These are phyloP conservation scores for Fusarium neocosmosporiellum DNA, from an alignment of 2,329 filamentous ascomycete species.

Conservation along the genomic window DNA sequence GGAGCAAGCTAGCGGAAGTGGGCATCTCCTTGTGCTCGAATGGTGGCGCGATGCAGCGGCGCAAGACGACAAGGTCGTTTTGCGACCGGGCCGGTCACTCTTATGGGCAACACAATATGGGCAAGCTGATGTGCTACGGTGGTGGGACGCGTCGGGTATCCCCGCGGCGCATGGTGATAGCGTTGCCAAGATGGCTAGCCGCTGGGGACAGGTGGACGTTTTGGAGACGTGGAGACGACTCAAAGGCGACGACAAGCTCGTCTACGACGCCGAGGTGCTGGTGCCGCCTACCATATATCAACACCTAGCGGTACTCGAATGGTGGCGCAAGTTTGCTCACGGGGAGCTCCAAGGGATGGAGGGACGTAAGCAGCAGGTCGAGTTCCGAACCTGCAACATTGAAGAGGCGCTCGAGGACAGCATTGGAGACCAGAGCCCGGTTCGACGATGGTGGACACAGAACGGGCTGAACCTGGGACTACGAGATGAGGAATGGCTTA, in stretches of 20 bases:
- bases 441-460: slow-evolving; percentile 87
- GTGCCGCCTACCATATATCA: slow-evolving; percentile 90
- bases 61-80: slow-evolving; percentile 66
- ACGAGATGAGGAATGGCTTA: slow-evolving; percentile 91
- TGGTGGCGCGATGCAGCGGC: slow-evolving; percentile 87
- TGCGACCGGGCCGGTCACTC: slow-evolving; percentile 87
- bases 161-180: slow-evolving; percentile 83
- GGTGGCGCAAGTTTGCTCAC: slow-evolving; percentile 83
- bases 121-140: slow-evolving; percentile 79
- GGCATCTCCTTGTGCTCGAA: slow-evolving; percentile 85
- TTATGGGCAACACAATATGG: slow-evolving; percentile 87
- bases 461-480: slow-evolving; percentile 86
- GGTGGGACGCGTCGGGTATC: slow-evolving; percentile 89
- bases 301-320: slow-evolving; percentile 85
- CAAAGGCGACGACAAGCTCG: slow-evolving; percentile 73
- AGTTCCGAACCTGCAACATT: slow-evolving; percentile 95
- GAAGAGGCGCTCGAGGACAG: slow-evolving; percentile 95
- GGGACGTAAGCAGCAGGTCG: slow-evolving; percentile 74
- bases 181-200: slow-evolving; percentile 85
- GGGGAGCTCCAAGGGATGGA: slow-evolving; percentile 66
- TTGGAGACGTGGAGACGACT: slow-evolving; percentile 83
- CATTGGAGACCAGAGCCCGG: slow-evolving; percentile 76
- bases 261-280: slow-evolving; percentile 85
- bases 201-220: slow-evolving; percentile 85
- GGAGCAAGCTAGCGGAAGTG: slow-evolving; percentile 86